A percentile compares a stretch with the other conserved stretches of the same genome.
Conservation (phyloP, 352 stramenopile genomes). For the Globisporangium irregulare region DNA sequence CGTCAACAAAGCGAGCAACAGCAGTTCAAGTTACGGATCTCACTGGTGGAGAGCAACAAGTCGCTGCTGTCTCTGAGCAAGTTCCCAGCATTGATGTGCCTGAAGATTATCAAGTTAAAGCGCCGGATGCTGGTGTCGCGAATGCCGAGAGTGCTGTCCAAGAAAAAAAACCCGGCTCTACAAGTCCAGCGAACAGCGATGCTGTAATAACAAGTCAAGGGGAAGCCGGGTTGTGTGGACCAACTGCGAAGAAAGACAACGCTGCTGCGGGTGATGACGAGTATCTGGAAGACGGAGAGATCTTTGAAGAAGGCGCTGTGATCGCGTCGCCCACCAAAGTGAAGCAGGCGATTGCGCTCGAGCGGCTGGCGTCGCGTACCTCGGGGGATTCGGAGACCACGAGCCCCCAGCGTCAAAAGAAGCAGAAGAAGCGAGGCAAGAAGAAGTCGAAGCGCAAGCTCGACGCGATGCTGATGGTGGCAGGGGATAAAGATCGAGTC, state of each 20-base stretch:
- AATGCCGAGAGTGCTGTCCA: neutral
- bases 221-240: neutral
- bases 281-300: conserved; percentile 69
- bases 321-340: conserved; percentile 32
- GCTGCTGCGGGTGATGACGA: conserved; percentile 15
- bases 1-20: neutral
- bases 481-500: neutral
- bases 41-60: neutral
- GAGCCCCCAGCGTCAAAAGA: conserved; percentile 28
- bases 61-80: neutral
- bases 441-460: conserved; percentile 78
- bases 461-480: conserved; percentile 46
- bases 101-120: neutral
- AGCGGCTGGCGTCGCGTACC: conserved; percentile 22
- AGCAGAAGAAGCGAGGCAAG: conserved; percentile 74
- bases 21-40: neutral
- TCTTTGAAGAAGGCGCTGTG: conserved; percentile 58
- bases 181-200: neutral
- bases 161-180: neutral
- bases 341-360: conserved; percentile 36
- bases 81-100: neutral
- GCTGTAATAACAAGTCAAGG: neutral
- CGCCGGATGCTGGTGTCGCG: neutral
- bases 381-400: conserved; percentile 12
- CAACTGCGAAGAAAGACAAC: neutral